phyloP scores from a whole-genome alignment of 139 green algal genomes.

The Chlamydomonas eustigma region DNA sequence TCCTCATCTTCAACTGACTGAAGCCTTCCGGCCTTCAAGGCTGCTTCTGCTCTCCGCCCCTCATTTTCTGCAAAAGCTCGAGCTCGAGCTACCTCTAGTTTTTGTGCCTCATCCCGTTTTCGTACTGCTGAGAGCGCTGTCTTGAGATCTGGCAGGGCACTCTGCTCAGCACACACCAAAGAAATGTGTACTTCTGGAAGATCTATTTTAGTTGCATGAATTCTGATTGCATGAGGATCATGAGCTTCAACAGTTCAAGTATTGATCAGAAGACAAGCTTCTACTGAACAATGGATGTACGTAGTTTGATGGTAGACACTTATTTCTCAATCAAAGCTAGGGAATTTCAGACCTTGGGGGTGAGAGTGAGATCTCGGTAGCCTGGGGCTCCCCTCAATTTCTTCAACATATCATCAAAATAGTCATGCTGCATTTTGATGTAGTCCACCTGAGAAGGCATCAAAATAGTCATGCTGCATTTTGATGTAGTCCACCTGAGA shows the following conservation, averaged over 20 bases:
- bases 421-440: slow-evolving; percentile 15
- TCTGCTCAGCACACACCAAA: too few species aligned
- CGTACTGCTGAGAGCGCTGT: not conserved
- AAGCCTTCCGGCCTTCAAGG: not conserved
- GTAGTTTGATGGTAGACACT: too few species aligned
- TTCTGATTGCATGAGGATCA: too few species aligned
- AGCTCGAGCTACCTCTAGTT: too few species aligned
- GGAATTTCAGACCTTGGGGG: not conserved
- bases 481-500: slow-evolving; percentile 11
- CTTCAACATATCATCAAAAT: slow-evolving; percentile 6
- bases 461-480: slow-evolving; percentile 6
- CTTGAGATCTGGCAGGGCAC: not conserved
- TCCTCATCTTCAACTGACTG: not conserved
- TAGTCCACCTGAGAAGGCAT: slow-evolving; percentile 1
- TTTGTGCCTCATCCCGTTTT: not conserved
- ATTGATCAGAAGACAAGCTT: too few species aligned
- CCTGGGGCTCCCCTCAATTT: slow-evolving; percentile 1
- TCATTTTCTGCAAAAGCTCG: not conserved
- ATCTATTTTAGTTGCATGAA: too few species aligned
- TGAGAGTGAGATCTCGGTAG: not conserved
- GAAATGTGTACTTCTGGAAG: too few species aligned
- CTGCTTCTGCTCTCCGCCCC: not conserved
- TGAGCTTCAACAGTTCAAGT: too few species aligned
- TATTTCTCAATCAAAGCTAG: too few species aligned
- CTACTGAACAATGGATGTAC: too few species aligned